Evolutionary conservation across 108 stramenopile genomes (phyloP), one percentile per base, ranked within the genome.

Genomic region (Cylindrotheca closterium): DNA sequence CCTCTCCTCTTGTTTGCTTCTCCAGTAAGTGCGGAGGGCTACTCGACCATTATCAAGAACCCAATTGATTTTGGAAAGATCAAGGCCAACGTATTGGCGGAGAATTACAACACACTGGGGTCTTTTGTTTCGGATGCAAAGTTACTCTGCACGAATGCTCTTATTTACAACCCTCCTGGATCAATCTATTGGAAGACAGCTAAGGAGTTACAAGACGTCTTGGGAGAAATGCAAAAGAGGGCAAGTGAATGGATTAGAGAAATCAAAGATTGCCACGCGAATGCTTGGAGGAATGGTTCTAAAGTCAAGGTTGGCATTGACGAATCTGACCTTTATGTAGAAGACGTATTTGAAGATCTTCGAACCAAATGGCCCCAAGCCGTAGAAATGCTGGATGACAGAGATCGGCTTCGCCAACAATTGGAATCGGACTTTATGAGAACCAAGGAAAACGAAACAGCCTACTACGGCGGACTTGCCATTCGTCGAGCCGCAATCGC

Each of bases 401-500:
- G 79, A 51, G 73, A 77, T 29, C 83, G 85, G 87, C 72, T 87
- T 0, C 71, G 56, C 19, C 70, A 68, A 21, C 69, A 74, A 46
- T 51, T 82, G 8, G 49, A 63, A 45, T 77, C 89, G 8, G 84
- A 87, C 66, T 88, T 88, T 58, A 67, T 81, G 48, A 70, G 92
- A 10, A 93, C 87, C 19, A 82, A 74, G 42, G 92, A 93, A 64
- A 93, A 93, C 62, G 92, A 93, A 75, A 72, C 64, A 49, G 92
- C 92, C 3, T 93, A 84, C 61, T 93, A 88, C 51, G 92, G 92
- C 17, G 65, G 74, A 4, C 67, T 93, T 19, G 87, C 89, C 8
- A 60, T 93, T 15, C 76, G 82, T 22, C 65, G 92, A 27, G 78
- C 83, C 31, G 85, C 89, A 19, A 59, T 53, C 22, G 89, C 92